Evolutionary conservation across 805 yeast genomes (phyloP), one percentile per base, ranked within the genome.

Genomic region (Myxozyma geophila): DNA sequence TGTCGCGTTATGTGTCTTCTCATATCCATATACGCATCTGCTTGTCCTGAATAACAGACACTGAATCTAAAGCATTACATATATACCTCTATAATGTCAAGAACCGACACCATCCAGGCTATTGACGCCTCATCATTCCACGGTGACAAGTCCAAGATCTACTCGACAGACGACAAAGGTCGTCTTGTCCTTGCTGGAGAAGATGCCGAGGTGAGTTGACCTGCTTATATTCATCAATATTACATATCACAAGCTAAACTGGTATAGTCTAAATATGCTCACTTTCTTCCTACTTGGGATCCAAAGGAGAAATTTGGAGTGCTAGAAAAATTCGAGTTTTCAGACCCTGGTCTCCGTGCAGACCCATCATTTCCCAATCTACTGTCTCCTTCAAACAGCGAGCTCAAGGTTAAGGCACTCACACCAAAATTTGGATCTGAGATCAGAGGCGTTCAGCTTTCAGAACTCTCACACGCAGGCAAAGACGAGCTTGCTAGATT

Each of bases 351-450:
- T 15, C 74, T 78, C 33, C 78, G 82, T 62, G 91, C 87, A 12
- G 87, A 86, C 71, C 83, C 85, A 13, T 63, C 74, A 1, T 80
- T 84, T 58, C 78, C 80, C 21, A 81, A 80, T 67, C 77, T 87
- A 60, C 81, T 85, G 67, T 70, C 70, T 75, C 46, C 55, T 49
- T 23, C 64, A 40, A 81, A 77, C 37, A 12, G 37, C 7, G 44
- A 36, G 28, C 62, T 73, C 13, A 71, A 72, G 49, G 67, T 69
- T 19, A 67, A 60, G 46, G 82, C 81, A 67, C 74, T 88, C 44
- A 84, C 90, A 1, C 93, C 95, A 37, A 87, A 84, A 71, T 78
- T 89, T 58, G 96, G 95, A 21, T 78, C 86, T 19, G 90, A 85
- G 67, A 77, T 89, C 52, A 75, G 75, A 21, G 88, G 88, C 21